A percentile compares a stretch with the other conserved stretches of the same genome.
Evolutionary conservation across 2,329 filamentous ascomycete genomes (phyloP).

Genomic region (Apiospora aurea): DNA sequence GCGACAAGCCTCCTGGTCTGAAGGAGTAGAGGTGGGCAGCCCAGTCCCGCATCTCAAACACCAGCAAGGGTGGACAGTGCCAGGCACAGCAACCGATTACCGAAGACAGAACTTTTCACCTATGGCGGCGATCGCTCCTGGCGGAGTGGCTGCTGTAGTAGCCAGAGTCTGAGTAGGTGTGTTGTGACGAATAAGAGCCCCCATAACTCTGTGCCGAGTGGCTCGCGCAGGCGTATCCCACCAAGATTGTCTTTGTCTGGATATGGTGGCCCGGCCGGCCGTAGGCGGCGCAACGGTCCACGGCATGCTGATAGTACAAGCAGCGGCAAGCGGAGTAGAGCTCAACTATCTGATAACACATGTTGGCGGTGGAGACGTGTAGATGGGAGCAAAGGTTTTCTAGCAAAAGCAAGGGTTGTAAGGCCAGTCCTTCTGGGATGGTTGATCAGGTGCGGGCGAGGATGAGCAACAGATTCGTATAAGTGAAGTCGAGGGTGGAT

Average conservation of each 20-base stretch:
- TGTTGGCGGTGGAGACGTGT: slow-evolving; percentile 48
- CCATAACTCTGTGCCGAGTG: slow-evolving; percentile 53
- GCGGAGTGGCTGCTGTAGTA: slow-evolving; percentile 59
- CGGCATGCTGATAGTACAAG: slow-evolving; percentile 85
- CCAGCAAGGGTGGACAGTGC: slow-evolving; percentile 49
- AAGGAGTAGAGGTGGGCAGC: slow-evolving; percentile 58
- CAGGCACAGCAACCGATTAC: slow-evolving; percentile 52
- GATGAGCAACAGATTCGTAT: not conserved
- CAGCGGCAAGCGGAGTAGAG: slow-evolving; percentile 87
- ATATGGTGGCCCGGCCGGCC: slow-evolving; percentile 75
- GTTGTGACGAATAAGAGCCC: slow-evolving; percentile 49
- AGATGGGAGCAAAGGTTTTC: not conserved
- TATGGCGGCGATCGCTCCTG: slow-evolving; percentile 48
- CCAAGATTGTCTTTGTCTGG: slow-evolving; percentile 78
- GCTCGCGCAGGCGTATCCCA: slow-evolving; percentile 78
- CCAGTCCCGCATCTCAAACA: slow-evolving; percentile 56
- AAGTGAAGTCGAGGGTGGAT: slow-evolving; percentile 8
- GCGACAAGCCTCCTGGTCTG: slow-evolving; percentile 43
- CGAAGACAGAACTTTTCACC: slow-evolving; percentile 64
- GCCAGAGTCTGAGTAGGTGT: slow-evolving; percentile 61
- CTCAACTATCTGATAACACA: slow-evolving; percentile 90
- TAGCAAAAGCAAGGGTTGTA: not conserved
- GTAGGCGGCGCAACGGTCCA: slow-evolving; percentile 82
- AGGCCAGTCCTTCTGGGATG: not conserved
- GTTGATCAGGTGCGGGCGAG: not conserved